Percentiles rank a stretch among this genome's conserved stretches.
Evolutionary conservation across 75 land plant species (phyloP).

Genomic region (Larix kaempferi): DNA sequence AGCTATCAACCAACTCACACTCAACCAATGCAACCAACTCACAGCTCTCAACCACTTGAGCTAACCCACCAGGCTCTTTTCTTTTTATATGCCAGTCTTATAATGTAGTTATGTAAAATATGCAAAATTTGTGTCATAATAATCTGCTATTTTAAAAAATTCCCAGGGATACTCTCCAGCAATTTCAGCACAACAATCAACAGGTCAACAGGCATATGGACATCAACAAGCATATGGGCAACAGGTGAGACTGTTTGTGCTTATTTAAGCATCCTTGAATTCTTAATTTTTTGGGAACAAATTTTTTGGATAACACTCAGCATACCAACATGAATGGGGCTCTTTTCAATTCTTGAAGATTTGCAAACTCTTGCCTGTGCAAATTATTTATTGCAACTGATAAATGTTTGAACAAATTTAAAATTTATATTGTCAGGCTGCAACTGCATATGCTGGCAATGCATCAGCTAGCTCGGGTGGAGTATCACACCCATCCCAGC

Average conservation of each 20-base stretch:
- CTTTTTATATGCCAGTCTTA: too few species aligned
- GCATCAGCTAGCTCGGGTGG: conserved; percentile 43
- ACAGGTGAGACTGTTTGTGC: neutral
- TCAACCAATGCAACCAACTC: too few species aligned
- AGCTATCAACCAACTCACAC: too few species aligned
- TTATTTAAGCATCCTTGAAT: neutral
- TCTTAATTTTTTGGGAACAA: neutral
- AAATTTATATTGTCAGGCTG: conserved; percentile 20
- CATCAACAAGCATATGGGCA: conserved; percentile 50
- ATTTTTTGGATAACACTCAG: neutral
- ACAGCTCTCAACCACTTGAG: too few species aligned
- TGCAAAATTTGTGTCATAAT: too few species aligned
- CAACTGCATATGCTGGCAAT: conserved; percentile 30
- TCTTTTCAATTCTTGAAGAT: neutral
- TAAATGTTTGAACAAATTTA: neutral
- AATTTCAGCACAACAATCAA: neutral
- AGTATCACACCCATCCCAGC: conserved; percentile 33
- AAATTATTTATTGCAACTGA: neutral
- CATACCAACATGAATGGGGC: neutral
- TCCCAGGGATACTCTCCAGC: neutral
- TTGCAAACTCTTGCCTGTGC: neutral
- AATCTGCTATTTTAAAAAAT: neutral
- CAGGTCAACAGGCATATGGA: conserved; percentile 44
- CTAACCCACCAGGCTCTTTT: too few species aligned
- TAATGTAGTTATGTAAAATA: too few species aligned